Evolutionary conservation across 2,329 filamentous ascomycete genomes (phyloP).

Genomic region (Endothia cerciana): DNA sequence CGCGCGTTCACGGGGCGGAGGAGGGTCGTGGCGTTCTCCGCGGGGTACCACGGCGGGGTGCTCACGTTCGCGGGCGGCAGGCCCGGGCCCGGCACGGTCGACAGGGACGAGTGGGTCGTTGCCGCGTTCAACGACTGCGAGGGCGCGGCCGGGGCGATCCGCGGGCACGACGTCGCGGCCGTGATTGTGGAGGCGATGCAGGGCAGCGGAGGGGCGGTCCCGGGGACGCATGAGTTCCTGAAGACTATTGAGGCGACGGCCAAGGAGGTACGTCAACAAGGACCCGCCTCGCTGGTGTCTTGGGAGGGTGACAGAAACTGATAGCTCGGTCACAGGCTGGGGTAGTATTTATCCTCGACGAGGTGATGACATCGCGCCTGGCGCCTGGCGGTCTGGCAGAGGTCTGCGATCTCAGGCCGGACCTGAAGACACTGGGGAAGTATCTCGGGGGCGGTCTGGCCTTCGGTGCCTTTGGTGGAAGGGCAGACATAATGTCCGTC

Average conservation of each 20-base stretch:
- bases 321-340: conserved; percentile 40
- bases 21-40: conserved; percentile 55
- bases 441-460: conserved; percentile 62
- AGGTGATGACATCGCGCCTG: conserved; percentile 71
- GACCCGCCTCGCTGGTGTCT: not conserved
- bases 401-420: conserved; percentile 52
- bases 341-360: conserved; percentile 69
- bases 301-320: not conserved
- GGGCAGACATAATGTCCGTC: conserved; percentile 31
- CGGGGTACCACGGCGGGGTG: conserved; percentile 57
- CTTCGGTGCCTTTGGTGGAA: conserved; percentile 63
- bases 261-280: conserved; percentile 35
- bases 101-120: conserved; percentile 60
- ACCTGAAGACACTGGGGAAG: conserved; percentile 61
- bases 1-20: conserved; percentile 48
- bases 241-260: conserved; percentile 52
- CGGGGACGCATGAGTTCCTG: conserved; percentile 56
- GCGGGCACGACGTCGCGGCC: conserved; percentile 56
- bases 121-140: conserved; percentile 64
- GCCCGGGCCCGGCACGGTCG: conserved; percentile 50
- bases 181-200: conserved; percentile 71
- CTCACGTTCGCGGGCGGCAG: conserved; percentile 41
- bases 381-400: conserved; percentile 53
- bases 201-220: conserved; percentile 62
- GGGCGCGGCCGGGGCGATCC: conserved; percentile 48